These are phyloP conservation scores for Teratosphaeria destructans DNA, from an alignment of 2,329 filamentous ascomycete species.

Conservation along the genomic window DNA sequence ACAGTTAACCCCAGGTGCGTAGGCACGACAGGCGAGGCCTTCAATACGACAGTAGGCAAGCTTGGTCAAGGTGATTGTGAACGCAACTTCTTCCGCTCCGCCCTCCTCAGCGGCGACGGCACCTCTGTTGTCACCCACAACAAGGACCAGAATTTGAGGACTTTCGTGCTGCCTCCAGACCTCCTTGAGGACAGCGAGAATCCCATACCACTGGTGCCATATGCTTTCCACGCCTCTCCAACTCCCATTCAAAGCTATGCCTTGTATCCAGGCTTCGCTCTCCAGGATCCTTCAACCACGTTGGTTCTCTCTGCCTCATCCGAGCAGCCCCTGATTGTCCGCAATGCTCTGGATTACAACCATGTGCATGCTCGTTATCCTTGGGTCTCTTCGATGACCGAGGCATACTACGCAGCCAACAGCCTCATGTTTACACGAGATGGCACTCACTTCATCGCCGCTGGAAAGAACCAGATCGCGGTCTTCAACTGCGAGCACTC, in stretches of 20 bases:
- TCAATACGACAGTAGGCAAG: slow-evolving; percentile 6
- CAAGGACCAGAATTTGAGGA: slow-evolving; percentile 41
- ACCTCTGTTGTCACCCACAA: slow-evolving; percentile 46
- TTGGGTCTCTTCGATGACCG: slow-evolving; percentile 44
- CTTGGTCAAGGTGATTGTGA: neutral
- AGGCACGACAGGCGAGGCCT: slow-evolving; percentile 5
- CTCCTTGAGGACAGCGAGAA: slow-evolving; percentile 31
- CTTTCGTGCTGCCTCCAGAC: slow-evolving; percentile 44
- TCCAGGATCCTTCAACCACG: slow-evolving; percentile 40
- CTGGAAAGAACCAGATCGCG: slow-evolving; percentile 43
- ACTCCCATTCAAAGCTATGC: slow-evolving; percentile 41
- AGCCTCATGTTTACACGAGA: slow-evolving; percentile 43
- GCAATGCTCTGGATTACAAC: slow-evolving; percentile 42
- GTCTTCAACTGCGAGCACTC: slow-evolving; percentile 45
- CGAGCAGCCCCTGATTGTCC: slow-evolving; percentile 47
- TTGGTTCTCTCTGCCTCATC: slow-evolving; percentile 42
- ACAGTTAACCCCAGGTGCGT: neutral
- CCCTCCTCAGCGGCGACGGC: slow-evolving; percentile 44
- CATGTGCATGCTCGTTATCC: slow-evolving; percentile 42
- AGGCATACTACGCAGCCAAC: slow-evolving; percentile 45
- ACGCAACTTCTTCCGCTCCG: slow-evolving; percentile 35
- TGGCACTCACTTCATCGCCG: slow-evolving; percentile 46
- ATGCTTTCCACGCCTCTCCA: slow-evolving; percentile 39
- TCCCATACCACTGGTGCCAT: slow-evolving; percentile 33
- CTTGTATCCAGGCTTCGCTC: slow-evolving; percentile 44